These are phyloP conservation scores for Diutina catenulata DNA, from an alignment of 1,139 yeast species.

Conservation along the genomic window DNA sequence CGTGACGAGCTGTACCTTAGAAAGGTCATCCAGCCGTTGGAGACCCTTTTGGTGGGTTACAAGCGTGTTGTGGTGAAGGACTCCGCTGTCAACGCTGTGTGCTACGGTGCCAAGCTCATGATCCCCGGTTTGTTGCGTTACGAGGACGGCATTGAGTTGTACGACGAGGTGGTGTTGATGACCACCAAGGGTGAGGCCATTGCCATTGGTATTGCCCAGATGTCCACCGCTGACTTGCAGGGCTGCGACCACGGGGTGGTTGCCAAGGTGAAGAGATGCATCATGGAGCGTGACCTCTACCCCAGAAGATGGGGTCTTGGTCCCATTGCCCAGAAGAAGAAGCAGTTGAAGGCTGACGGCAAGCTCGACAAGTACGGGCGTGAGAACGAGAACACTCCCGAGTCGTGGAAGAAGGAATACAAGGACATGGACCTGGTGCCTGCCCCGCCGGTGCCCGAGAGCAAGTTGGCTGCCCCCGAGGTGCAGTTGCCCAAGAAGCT, in stretches of 20 bases:
- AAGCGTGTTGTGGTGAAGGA: conserved; percentile 97
- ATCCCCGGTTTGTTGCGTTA: conserved; percentile 96
- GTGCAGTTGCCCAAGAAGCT: conserved; percentile 40
- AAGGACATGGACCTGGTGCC: conserved; percentile 67
- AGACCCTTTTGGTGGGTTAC: conserved; percentile 85
- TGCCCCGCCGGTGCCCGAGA: conserved; percentile 39
- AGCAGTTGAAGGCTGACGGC: conserved; percentile 95
- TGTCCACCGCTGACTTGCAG: conserved; percentile 95
- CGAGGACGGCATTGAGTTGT: conserved; percentile 94
- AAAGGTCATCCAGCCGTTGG: conserved; percentile 90
- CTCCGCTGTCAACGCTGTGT: conserved; percentile 95
- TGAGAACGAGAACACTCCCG: conserved; percentile 87
- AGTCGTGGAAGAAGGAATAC: conserved; percentile 79
- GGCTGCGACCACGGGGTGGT: conserved; percentile 98
- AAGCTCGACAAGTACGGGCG: conserved; percentile 94
- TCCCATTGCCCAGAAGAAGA: conserved; percentile 97
- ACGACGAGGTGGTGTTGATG: conserved; percentile 95
- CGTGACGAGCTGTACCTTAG: conserved; percentile 94
- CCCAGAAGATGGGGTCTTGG: conserved; percentile 99
- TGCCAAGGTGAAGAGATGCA: conserved; percentile 97
- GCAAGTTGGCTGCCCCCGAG: conserved; percentile 37
- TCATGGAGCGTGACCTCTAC: conserved; percentile 97
- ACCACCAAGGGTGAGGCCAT: conserved; percentile 99
- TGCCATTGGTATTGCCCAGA: conserved; percentile 96
- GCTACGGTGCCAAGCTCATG: conserved; percentile 99